phyloP scores from a whole-genome alignment of 108 stramenopile species.

The Nannochloropsis gaditana region DNA sequence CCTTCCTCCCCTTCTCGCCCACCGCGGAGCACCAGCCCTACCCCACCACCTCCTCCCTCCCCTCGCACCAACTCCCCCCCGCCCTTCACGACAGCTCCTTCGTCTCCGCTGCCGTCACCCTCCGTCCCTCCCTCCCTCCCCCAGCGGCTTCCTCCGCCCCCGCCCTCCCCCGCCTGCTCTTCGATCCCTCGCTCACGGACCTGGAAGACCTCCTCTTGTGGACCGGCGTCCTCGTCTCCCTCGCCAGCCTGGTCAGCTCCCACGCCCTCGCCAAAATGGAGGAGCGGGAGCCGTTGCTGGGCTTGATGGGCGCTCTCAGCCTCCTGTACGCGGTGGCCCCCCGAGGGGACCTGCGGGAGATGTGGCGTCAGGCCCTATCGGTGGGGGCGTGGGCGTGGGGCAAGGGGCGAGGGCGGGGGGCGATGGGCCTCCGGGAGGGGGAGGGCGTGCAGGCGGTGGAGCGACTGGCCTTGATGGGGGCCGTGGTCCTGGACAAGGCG shows the following conservation, averaged over 20 bases:
- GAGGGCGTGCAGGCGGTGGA: slow-evolving; percentile 3
- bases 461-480: neutral
- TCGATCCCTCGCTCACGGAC: neutral
- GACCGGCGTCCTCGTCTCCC: neutral
- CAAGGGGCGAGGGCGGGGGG: neutral
- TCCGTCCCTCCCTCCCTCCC: neutral
- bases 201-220: neutral
- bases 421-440: neutral
- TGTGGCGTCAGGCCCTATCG: neutral
- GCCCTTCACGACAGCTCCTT: neutral
- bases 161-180: neutral
- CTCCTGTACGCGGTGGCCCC: neutral
- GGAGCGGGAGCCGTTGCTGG: neutral
- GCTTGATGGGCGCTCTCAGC: neutral
- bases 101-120: neutral
- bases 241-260: neutral
- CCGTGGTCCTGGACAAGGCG: neutral
- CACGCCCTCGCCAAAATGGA: neutral
- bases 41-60: neutral
- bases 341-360: neutral
- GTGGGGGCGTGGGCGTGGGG: neutral
- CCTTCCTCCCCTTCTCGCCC: neutral
- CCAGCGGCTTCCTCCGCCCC: neutral
- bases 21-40: neutral
- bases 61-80: neutral